Base-by-base conservation (phyloP, 106 monocot species). In the Triglochin maritima region DNA sequence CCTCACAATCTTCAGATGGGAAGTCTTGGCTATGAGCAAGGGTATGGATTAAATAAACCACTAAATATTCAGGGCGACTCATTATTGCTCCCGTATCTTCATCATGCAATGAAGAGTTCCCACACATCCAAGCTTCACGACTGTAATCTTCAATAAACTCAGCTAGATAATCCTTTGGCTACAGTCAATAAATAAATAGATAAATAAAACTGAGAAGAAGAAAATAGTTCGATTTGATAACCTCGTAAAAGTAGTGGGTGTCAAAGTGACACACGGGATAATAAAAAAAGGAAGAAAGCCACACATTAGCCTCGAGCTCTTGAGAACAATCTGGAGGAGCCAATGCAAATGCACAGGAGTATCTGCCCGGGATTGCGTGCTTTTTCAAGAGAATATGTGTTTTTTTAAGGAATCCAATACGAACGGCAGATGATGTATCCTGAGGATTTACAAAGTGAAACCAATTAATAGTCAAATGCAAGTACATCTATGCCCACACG, bases 291-390 rank as follows among this genome's bases (percentile, higher is more conserved):
- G 13, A 64, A 46, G 13, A 64, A 59, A 6, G 55, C 71, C 84
- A 12, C 70, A 94, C 94, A 75, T 85, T 79, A 59, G 68, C 54
- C 75, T 84, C 73, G 15, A 84, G 12, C 60, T 92, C 85, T 59
- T 52, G 69, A 69, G 75, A 64, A 58, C 48, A 80, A 75, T 94
- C 86, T 44, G 74, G 66, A 29, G 79, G 68, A 55, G 83, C 77
- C 50, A 95, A 62, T 48, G 85, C 82, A 78, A 90, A 87, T 50
- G 81, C 80, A 81, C 89, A 90, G 44, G 83, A 80, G 79, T 90
- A 95, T 79, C 81, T 81, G 59, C 52, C 62, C 44, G 87, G 87
- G 45, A 95, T 70, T 15, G 74, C 73, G 64, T 70, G 69, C 52
- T 81, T 74, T 69, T 70, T 85, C 52, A 87, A 62, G 61, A 87